phyloP scores from a whole-genome alignment of 2,329 filamentous ascomycete species.

The Aspergillus pseudotamarii region DNA sequence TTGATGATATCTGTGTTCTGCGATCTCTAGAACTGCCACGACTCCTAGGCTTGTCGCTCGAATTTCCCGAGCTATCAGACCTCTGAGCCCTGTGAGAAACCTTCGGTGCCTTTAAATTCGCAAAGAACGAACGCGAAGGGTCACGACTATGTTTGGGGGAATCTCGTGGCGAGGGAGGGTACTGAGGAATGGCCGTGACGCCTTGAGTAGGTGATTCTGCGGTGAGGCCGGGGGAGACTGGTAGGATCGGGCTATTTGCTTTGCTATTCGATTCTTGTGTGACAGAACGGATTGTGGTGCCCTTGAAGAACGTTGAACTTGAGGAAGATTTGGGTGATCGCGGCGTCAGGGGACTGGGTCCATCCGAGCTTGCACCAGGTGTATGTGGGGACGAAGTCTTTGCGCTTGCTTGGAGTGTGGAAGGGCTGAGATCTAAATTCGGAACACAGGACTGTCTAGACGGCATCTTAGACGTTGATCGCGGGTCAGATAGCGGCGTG shows the following conservation, averaged over 20 bases:
- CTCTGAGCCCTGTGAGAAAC: constrained; percentile 46
- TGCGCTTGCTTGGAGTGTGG: constrained; percentile 32
- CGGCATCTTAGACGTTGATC: constrained; percentile 35
- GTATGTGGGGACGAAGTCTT: constrained; percentile 38
- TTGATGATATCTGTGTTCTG: constrained; percentile 36
- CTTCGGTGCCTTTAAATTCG: constrained; percentile 50
- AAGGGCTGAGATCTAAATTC: constrained; percentile 41
- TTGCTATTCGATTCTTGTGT: constrained; percentile 38
- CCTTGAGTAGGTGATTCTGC: constrained; percentile 42
- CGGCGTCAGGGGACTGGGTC: constrained; percentile 39
- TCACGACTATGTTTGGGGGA: constrained; percentile 47
- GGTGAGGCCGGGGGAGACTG: constrained; percentile 30
- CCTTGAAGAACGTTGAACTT: constrained; percentile 41
- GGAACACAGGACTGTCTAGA: constrained; percentile 39
- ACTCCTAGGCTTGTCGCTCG: constrained; percentile 42
- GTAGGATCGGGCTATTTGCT: constrained; percentile 30
- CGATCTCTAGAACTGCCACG: constrained; percentile 49
- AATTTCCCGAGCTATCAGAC: constrained; percentile 44
- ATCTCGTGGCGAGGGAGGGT: constrained; percentile 47
- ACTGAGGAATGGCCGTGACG: constrained; percentile 49
- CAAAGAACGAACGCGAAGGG: constrained; percentile 50
- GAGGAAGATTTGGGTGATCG: constrained; percentile 42
- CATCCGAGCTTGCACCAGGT: constrained; percentile 39
- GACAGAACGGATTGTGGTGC: constrained; percentile 45
- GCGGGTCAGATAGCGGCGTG: constrained; percentile 13